Percentiles rank a stretch among this genome's conserved stretches.
phyloP scores from a whole-genome alignment of 352 stramenopile genomes.

The Phytophthora europaea region DNA sequence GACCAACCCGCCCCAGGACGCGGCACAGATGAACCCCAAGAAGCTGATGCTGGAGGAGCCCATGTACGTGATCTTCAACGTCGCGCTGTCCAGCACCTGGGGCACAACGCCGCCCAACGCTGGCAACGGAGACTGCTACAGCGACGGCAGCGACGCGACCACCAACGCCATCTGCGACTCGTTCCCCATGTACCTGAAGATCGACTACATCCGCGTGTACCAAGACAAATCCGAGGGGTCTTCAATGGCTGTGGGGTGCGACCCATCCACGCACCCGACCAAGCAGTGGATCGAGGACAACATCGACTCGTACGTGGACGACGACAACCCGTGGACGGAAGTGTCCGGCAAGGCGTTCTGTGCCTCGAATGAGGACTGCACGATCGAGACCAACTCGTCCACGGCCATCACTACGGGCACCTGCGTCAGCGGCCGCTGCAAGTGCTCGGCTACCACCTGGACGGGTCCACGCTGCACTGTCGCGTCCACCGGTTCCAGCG shows the following conservation, averaged over 20 bases:
- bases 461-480: conserved; percentile 50
- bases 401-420: conserved; percentile 32
- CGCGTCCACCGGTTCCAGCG: not conserved
- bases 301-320: conserved; percentile 61
- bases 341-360: conserved; percentile 64
- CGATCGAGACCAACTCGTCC: conserved; percentile 32
- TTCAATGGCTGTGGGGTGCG: conserved; percentile 52
- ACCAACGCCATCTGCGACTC: conserved; percentile 58
- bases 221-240: conserved; percentile 48
- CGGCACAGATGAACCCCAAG: conserved; percentile 64
- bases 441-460: conserved; percentile 41
- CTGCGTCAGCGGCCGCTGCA: conserved; percentile 44
- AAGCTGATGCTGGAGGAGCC: conserved; percentile 94
- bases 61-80: conserved; percentile 96
- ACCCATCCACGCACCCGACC: conserved; percentile 44
- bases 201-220: conserved; percentile 81
- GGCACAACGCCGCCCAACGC: conserved; percentile 62
- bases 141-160: conserved; percentile 37
- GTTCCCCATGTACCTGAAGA: conserved; percentile 74
- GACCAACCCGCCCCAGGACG: conserved; percentile 55
- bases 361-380: conserved; percentile 58
- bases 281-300: conserved; percentile 57
- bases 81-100: conserved; percentile 91
- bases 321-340: conserved; percentile 54
- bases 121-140: conserved; percentile 46